phyloP scores from a whole-genome alignment of 139 green algal genomes.

The Chlorella sp. region DNA sequence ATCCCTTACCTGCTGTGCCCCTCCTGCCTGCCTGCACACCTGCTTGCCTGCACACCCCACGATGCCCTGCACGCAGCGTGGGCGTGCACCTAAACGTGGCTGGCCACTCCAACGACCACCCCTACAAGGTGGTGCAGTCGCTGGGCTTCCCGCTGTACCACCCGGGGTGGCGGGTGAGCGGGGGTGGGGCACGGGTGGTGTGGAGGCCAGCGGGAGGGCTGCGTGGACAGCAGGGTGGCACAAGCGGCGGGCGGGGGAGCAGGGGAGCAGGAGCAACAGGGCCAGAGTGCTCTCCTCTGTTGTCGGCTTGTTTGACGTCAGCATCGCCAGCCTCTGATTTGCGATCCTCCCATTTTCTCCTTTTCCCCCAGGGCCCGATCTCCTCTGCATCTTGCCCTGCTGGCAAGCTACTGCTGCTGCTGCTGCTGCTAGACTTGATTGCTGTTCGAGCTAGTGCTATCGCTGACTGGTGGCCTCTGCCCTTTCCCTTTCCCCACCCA shows the following conservation, averaged over 20 bases:
- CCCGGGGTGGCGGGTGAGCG: slow-evolving; percentile 86
- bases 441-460: too few relatives aligned
- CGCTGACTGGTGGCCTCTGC: too few relatives aligned
- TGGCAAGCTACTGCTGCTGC: neutral
- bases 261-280: too few relatives aligned
- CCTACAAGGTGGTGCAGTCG: slow-evolving; percentile 91
- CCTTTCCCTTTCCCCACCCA: too few relatives aligned
- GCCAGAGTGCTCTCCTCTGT: too few relatives aligned
- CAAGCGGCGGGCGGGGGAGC: too few relatives aligned
- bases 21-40: too few relatives aligned
- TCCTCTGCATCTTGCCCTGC: neutral
- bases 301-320: too few relatives aligned
- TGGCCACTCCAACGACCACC: slow-evolving; percentile 80
- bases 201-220: neutral
- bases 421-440: neutral
- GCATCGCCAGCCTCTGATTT: too few relatives aligned
- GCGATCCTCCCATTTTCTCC: neutral
- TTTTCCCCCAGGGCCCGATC: too few relatives aligned
- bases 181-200: neutral
- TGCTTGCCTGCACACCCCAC: neutral
- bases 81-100: slow-evolving; percentile 27
- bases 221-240: neutral
- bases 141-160: slow-evolving; percentile 94
- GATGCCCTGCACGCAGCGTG: neutral
- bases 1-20: neutral